A percentile compares a stretch with the other conserved stretches of the same genome.
These are phyloP conservation scores for Lunularia cruciata DNA, from an alignment of 225 moss, liverwort and hornwort genomes.

Conservation along the genomic window DNA sequence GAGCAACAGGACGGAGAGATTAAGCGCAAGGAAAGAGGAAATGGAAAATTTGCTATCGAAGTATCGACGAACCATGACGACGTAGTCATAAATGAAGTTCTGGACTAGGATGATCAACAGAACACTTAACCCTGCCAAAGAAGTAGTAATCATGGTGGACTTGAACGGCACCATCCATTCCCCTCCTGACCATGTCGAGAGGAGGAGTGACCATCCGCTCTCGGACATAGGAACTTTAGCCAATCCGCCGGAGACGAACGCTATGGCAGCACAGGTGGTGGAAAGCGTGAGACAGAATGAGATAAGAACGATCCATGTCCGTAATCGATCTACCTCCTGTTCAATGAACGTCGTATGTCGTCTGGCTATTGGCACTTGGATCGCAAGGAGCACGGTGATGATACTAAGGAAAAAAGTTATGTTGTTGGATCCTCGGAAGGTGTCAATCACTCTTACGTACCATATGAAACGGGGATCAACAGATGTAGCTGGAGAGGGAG, in stretches of 20 bases:
- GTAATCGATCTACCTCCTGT: neutral
- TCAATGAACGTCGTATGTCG: neutral
- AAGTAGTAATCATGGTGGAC: constrained; percentile 4
- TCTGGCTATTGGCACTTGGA: neutral
- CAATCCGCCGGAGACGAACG: constrained; percentile 8
- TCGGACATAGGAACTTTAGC: constrained; percentile 8
- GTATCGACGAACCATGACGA: too few relatives aligned
- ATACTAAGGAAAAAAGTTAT: neutral
- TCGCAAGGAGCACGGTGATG: neutral
- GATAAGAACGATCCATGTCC: neutral
- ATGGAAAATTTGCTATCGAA: too few relatives aligned
- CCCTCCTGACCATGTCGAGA: neutral
- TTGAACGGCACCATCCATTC: neutral
- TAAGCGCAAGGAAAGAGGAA: too few relatives aligned
- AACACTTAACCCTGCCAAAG: too few relatives aligned
- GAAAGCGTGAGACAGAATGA: neutral
- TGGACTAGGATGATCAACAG: too few relatives aligned
- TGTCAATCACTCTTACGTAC: neutral
- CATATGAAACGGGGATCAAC: neutral
- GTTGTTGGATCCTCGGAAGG: constrained; percentile 13
- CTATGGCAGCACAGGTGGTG: neutral
- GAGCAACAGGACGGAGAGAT: too few relatives aligned
- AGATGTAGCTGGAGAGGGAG: neutral
- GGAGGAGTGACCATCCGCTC: neutral
- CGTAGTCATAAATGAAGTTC: too few relatives aligned